Percentiles rank a stretch among this genome's conserved stretches.
Evolutionary conservation across 805 yeast species (phyloP).

Genomic region (Sugiyamaella valdiviana): DNA sequence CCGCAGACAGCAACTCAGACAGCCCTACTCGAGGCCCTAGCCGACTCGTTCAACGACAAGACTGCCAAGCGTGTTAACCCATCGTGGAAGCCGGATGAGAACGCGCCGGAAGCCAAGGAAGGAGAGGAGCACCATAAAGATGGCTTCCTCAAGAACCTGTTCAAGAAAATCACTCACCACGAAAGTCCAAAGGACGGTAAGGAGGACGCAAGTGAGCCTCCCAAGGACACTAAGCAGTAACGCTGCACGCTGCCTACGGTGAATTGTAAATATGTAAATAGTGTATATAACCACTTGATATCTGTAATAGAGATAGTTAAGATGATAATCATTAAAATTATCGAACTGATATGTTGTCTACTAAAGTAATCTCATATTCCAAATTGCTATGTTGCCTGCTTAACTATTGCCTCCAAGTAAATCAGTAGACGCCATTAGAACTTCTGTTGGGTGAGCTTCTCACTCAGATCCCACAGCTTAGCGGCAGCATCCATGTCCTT

Average conservation of each 20-base stretch:
- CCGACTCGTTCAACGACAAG: constrained; percentile 79
- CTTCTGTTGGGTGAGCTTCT: constrained; percentile 4
- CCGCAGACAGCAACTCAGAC: constrained; percentile 81
- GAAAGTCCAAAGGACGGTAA: constrained; percentile 15
- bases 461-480: constrained; percentile 10
- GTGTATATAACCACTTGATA: constrained; percentile 4
- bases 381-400: too few relatives aligned
- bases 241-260: too few relatives aligned
- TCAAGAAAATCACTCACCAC: constrained; percentile 30
- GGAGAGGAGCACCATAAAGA: constrained; percentile 8
- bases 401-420: too few relatives aligned
- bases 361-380: too few relatives aligned
- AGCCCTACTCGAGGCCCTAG: constrained; percentile 87
- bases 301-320: too few relatives aligned
- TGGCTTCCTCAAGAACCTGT: constrained; percentile 31
- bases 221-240: too few relatives aligned
- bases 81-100: constrained; percentile 2
- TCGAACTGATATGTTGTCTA: too few relatives aligned
- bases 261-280: neutral
- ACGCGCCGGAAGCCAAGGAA: neutral
- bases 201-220: too few relatives aligned
- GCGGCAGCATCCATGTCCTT: constrained; percentile 2
- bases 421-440: too few relatives aligned
- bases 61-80: constrained; percentile 60
- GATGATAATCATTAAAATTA: too few relatives aligned